Evolutionary conservation across 2,329 filamentous ascomycete species (phyloP).

Genomic region (Plenodomus biglobosus): DNA sequence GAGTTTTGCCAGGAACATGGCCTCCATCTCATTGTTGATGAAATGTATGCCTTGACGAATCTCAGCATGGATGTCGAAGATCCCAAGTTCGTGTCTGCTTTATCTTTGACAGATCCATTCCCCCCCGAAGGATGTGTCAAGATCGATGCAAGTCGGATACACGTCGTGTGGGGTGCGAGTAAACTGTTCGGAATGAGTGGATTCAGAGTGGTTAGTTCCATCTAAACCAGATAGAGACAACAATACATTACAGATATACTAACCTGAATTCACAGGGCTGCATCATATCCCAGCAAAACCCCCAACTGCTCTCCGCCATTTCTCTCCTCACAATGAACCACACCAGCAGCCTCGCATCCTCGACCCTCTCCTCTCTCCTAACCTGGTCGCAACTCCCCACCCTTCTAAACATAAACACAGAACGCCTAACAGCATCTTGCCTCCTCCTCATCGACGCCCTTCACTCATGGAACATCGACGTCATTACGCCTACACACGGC

Average conservation of each 20-base stretch:
- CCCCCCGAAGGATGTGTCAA: conserved; percentile 33
- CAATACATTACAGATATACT: conserved; percentile 1
- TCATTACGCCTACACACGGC: conserved; percentile 29
- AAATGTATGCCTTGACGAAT: conserved; percentile 24
- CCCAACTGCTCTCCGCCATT: conserved; percentile 22
- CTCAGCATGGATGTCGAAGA: conserved; percentile 11
- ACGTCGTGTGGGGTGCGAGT: conserved; percentile 36
- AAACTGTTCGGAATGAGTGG: conserved; percentile 36
- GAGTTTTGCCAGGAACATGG: conserved; percentile 38
- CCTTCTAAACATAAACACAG: conserved; percentile 25
- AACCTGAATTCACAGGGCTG: conserved; percentile 27
- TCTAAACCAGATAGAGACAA: background rate
- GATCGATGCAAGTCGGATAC: conserved; percentile 35
- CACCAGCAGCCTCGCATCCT: conserved; percentile 18
- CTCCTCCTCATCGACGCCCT: conserved; percentile 19
- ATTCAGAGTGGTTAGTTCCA: conserved; percentile 26
- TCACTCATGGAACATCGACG: conserved; percentile 16
- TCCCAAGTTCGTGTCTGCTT: conserved; percentile 25
- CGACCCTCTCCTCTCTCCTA: conserved; percentile 27
- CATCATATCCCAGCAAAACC: conserved; percentile 34
- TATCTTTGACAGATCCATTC: conserved; percentile 32
- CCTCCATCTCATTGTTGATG: conserved; percentile 35
- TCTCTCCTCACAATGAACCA: conserved; percentile 22
- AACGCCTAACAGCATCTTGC: conserved; percentile 27
- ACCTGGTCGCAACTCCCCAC: conserved; percentile 31